A percentile compares a stretch with the other conserved stretches of the same genome.
phyloP scores from a whole-genome alignment of 345 rosid genomes.

The Populus tremula region DNA sequence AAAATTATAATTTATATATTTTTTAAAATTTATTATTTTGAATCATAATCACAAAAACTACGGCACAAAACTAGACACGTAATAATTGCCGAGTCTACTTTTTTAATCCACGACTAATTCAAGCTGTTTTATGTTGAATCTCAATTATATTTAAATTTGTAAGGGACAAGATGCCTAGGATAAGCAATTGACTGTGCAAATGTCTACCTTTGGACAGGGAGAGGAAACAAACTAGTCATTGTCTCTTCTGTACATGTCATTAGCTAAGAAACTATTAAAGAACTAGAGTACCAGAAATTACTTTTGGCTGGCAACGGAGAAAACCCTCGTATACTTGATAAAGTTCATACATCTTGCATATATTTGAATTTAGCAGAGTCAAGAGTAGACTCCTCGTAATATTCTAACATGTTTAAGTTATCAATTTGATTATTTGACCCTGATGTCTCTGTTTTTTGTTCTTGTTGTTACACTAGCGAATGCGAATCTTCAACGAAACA shows the following conservation, averaged over 20 bases:
- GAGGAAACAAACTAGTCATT: neutral
- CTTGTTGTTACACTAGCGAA: constrained; percentile 2
- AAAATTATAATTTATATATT: too few species aligned
- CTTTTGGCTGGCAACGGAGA: neutral
- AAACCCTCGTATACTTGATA: neutral
- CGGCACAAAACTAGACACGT: too few species aligned
- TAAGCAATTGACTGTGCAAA: neutral
- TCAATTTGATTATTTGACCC: neutral
- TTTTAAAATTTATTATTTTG: too few species aligned
- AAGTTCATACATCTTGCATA: neutral
- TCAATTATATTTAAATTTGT: neutral
- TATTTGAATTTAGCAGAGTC: constrained; percentile 6
- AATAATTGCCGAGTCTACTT: neutral
- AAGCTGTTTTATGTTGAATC: neutral
- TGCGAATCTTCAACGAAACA: constrained; percentile 16
- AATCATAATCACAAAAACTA: too few species aligned
- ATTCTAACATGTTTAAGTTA: neutral
- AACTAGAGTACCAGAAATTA: neutral
- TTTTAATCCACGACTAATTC: neutral
- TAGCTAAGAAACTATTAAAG: neutral
- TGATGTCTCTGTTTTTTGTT: constrained; percentile 5
- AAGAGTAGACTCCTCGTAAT: neutral
- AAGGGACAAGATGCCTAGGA: neutral
- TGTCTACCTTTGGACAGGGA: neutral
- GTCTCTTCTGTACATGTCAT: neutral